Evolutionary conservation across 2,329 filamentous ascomycete species (phyloP).

Genomic region (Dactylellina leptospora): DNA sequence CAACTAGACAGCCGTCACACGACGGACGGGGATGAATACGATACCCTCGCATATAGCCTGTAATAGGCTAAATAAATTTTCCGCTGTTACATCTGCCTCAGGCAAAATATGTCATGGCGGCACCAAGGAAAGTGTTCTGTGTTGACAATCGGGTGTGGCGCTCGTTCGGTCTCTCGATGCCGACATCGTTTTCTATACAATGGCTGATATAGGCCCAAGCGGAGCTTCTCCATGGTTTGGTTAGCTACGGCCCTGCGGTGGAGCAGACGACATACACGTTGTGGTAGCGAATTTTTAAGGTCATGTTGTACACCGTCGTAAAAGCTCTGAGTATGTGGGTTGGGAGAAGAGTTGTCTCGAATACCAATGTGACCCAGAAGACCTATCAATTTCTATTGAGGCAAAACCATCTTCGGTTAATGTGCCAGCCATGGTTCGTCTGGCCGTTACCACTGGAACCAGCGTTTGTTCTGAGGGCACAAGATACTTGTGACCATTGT

Average conservation of each 20-base stretch:
- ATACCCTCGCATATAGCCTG: conserved; percentile 30
- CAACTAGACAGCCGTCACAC: conserved; percentile 5
- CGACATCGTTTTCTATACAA: conserved; percentile 16
- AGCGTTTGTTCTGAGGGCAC: not conserved
- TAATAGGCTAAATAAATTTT: conserved; percentile 43
- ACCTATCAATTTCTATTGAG: too few species aligned
- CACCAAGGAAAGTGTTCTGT: not conserved
- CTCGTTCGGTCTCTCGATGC: conserved; percentile 30
- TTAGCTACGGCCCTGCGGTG: too few species aligned
- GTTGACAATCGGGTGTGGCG: conserved; percentile 44
- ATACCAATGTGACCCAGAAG: too few species aligned
- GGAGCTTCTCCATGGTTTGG: conserved; percentile 29
- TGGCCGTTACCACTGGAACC: conserved; percentile 23
- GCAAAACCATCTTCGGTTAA: conserved; percentile 46
- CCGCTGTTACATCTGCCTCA: conserved; percentile 14
- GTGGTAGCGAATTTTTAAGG: too few species aligned
- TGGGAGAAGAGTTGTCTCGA: too few species aligned
- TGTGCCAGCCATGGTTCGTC: conserved; percentile 40
- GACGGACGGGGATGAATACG: conserved; percentile 41
- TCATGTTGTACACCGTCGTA: too few species aligned
- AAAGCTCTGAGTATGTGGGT: too few species aligned
- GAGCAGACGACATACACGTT: too few species aligned
- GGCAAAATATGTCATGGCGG: too few species aligned
- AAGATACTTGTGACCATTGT: conserved; percentile 13
- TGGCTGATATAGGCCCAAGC: conserved; percentile 33